Conservation (phyloP, 2,329 filamentous ascomycete genomes). For the Myotisia sp. region DNA sequence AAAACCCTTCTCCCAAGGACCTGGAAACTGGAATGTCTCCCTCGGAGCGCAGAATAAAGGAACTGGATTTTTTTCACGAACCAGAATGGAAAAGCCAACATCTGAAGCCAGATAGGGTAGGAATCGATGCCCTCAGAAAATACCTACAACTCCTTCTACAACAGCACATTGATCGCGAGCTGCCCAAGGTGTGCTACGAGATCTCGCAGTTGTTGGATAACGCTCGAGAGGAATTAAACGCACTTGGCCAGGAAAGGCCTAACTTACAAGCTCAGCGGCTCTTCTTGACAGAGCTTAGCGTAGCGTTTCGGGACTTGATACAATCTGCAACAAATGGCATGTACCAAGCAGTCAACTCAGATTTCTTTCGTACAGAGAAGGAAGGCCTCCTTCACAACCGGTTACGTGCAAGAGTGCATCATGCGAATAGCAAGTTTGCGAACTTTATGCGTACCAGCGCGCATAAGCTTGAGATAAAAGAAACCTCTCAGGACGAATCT, state of each 20-base stretch:
- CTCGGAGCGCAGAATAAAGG: not conserved
- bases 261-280: slow-evolving; percentile 1
- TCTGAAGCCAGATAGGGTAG: slow-evolving; percentile 25
- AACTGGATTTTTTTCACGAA: slow-evolving; percentile 2
- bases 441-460: not conserved
- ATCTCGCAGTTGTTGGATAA: slow-evolving; percentile 1
- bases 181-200: slow-evolving; percentile 19
- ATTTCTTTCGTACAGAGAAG: not conserved
- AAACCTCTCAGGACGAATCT: too few relatives aligned
- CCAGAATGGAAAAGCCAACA: slow-evolving; percentile 16
- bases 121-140: slow-evolving; percentile 28
- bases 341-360: not conserved
- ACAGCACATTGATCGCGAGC: slow-evolving; percentile 30
- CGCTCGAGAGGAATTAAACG: slow-evolving; percentile 1
- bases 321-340: not conserved
- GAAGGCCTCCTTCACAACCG: not conserved
- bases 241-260: slow-evolving; percentile 4
- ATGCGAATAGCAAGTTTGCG: not conserved
- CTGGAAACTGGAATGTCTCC: slow-evolving; percentile 1
- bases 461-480: too few relatives aligned
- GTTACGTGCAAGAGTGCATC: not conserved
- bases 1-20: slow-evolving; percentile 6
- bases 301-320: not conserved
- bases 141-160: slow-evolving; percentile 31
- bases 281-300: slow-evolving; percentile 7